Base-by-base conservation (phyloP, 1,284 basidiomycete genomes). In the Pascua guehoae region DNA sequence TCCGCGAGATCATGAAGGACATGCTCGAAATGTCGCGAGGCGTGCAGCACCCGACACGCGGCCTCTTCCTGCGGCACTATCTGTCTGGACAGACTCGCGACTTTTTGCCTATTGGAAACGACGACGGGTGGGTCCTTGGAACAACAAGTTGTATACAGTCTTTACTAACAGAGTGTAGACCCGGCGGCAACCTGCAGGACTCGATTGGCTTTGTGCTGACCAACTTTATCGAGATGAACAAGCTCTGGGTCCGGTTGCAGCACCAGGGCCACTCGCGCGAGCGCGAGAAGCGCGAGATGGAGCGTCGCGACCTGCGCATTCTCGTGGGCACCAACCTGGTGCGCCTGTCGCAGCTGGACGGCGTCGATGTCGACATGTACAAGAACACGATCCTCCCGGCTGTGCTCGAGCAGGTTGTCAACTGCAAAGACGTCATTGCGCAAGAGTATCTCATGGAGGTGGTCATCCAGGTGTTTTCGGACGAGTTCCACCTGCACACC, bases 211-310 rank as follows among this genome's bases (percentile, higher is more conserved):
- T 96, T 72, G 91, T 96, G 32, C 83, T 97, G 58, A 95, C 92
- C 62, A 96, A 97, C 78, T 96, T 96, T 70, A 91, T 97, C 73
- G 93, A 97, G 74, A 97, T 96, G 93, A 97, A 96, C 83, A 97
- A 96, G 76, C 86, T 97, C 36, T 97, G 93, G 93, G 94, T 97
- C 1, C 86, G 93, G 45, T 81, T 97, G 18, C 94, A 97, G 75
- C 93, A 97, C 69, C 89, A 94, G 72, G 94, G 93, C 0, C 91
- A 95, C 72, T 94, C 92, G 8, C 84, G 91, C 47, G 93, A 97
- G 74, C 85, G 91, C 53, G 93, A 97, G 74, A 94, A 94, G 76
- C 87, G 94, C 53, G 93, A 97, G 75, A 81, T 94, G 83, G 93
- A 97, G 72, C 86, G 93, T 40, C 85, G 87, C 57, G 94, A 97